Conservation (phyloP, 2,329 filamentous ascomycete genomes). For the Emergomyces africanus region DNA sequence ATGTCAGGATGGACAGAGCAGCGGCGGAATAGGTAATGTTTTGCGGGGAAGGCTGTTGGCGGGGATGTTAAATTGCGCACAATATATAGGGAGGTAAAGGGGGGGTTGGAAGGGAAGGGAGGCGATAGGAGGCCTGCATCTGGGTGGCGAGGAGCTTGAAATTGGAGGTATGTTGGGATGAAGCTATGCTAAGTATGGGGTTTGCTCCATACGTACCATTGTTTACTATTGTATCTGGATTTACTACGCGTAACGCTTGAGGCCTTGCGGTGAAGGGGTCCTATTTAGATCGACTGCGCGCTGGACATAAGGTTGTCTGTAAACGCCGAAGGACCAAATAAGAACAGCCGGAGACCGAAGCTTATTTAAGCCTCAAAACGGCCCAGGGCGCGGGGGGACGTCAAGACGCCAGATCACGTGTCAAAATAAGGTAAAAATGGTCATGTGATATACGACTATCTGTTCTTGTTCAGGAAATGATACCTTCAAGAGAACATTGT, state of each 20-base stretch:
- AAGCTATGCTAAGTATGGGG: neutral
- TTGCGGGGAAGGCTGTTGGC: conserved; percentile 8
- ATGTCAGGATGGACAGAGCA: conserved; percentile 68
- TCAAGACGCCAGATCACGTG: neutral
- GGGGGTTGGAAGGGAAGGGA: neutral
- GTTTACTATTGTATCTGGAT: neutral
- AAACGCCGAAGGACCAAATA: neutral
- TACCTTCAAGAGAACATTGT: neutral
- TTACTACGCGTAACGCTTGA: no score
- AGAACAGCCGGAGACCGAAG: neutral
- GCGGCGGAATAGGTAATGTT: conserved; percentile 50
- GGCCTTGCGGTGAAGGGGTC: neutral
- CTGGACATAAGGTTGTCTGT: neutral
- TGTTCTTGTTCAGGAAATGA: neutral
- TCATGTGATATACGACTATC: neutral
- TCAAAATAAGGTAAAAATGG: rapidly evolving
- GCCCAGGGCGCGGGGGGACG: no score
- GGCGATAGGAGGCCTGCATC: no score
- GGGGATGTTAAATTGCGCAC: neutral
- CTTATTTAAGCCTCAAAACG: neutral
- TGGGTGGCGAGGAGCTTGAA: neutral
- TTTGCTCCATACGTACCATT: neutral
- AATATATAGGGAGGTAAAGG: neutral
- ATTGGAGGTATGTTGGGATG: neutral
- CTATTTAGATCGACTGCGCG: no score